phyloP scores from a whole-genome alignment of 2,329 filamentous ascomycete species.

The Nothophoma quercina region DNA sequence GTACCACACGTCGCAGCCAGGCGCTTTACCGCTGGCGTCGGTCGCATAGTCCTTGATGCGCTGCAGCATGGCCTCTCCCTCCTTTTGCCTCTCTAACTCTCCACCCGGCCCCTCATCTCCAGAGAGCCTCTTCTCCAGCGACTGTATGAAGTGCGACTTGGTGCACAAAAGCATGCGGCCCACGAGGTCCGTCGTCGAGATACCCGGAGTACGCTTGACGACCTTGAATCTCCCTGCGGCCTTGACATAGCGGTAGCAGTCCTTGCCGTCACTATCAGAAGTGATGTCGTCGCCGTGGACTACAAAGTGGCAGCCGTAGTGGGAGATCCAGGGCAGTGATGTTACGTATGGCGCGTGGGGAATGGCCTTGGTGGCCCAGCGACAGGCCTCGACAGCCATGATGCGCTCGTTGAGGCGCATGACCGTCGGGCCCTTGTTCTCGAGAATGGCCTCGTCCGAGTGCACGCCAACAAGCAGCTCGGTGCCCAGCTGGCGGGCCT shows the following conservation, averaged over 20 bases:
- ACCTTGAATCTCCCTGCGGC: constrained; percentile 93
- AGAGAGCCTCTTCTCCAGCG: constrained; percentile 71
- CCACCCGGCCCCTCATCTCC: constrained; percentile 78
- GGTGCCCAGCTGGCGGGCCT: constrained; percentile 87
- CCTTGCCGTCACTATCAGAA: constrained; percentile 88
- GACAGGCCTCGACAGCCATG: constrained; percentile 90
- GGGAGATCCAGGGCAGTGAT: constrained; percentile 88
- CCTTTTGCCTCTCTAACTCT: constrained; percentile 68
- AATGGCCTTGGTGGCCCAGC: constrained; percentile 88
- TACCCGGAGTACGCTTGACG: constrained; percentile 93
- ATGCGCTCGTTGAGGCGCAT: constrained; percentile 92
- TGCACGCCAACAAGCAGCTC: constrained; percentile 93
- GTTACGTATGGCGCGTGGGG: constrained; percentile 94
- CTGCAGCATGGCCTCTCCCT: constrained; percentile 74
- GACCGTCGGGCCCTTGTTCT: constrained; percentile 97
- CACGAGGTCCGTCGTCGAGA: constrained; percentile 97
- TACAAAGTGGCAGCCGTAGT: constrained; percentile 94
- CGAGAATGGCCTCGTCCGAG: constrained; percentile 92
- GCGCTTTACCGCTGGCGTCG: constrained; percentile 79
- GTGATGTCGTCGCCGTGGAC: constrained; percentile 98
- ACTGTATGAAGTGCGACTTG: constrained; percentile 90
- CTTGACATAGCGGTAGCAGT: constrained; percentile 98
- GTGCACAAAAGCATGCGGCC: constrained; percentile 97
- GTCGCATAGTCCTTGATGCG: constrained; percentile 87
- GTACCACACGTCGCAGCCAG: constrained; percentile 85